Conservation (phyloP, 2,329 filamentous ascomycete species). For the Chlorencoelia australis region DNA sequence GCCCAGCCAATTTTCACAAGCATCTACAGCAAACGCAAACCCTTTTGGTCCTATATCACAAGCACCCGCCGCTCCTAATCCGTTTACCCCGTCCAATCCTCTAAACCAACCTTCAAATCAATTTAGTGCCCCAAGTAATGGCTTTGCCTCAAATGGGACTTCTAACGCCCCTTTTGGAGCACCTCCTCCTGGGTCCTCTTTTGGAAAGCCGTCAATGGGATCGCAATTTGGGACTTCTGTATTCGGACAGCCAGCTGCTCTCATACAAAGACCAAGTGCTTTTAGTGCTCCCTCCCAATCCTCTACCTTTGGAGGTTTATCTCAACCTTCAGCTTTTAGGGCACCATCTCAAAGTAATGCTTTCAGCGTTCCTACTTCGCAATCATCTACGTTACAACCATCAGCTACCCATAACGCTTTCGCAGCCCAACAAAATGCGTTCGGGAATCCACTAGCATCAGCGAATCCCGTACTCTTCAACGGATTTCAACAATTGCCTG, state of each 20-base stretch:
- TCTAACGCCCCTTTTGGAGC: too few relatives aligned
- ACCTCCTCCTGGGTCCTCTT: too few relatives aligned
- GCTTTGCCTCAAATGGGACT: too few relatives aligned
- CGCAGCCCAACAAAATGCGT: not conserved
- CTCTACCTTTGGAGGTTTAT: too few relatives aligned
- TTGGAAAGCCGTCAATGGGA: too few relatives aligned
- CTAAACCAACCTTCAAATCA: too few relatives aligned
- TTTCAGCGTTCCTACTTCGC: constrained; percentile 22
- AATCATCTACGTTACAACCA: constrained; percentile 7
- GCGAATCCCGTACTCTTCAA: not conserved
- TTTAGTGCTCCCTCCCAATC: constrained; percentile 22
- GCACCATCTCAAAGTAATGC: too few relatives aligned
- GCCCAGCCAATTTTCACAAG: too few relatives aligned
- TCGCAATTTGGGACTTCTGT: too few relatives aligned
- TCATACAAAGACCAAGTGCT: constrained; percentile 27
- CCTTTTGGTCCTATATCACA: constrained; percentile 6
- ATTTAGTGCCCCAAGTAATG: too few relatives aligned
- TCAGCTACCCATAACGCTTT: not conserved
- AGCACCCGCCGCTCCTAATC: too few relatives aligned
- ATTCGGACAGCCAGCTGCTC: constrained; percentile 33
- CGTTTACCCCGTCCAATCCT: not conserved
- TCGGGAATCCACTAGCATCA: constrained; percentile 6
- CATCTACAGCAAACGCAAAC: constrained; percentile 4
- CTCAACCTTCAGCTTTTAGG: too few relatives aligned
- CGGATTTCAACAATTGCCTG: constrained; percentile 5